Conservation (phyloP, 495 filamentous ascomycete species). For the Penicillium robsamsonii region DNA sequence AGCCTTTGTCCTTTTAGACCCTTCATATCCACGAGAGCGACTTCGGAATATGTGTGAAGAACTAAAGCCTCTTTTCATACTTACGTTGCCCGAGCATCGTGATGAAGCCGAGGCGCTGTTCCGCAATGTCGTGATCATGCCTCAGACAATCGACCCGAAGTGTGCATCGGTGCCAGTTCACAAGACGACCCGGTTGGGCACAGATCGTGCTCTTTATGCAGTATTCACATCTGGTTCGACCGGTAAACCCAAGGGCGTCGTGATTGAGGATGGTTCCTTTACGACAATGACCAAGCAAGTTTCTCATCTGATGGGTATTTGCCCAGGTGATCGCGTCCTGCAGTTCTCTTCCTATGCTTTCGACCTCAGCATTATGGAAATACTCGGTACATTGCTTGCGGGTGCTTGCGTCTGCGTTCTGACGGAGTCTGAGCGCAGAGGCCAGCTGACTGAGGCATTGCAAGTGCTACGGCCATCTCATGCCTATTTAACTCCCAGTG, state of each 20-base stretch:
- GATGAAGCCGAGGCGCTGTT: too few species aligned
- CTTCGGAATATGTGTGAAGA: slow-evolving; percentile 14
- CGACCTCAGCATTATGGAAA: slow-evolving; percentile 41
- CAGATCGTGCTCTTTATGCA: slow-evolving; percentile 24
- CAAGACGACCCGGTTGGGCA: too few species aligned
- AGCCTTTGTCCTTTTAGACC: slow-evolving; percentile 50
- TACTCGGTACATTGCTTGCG: slow-evolving; percentile 35
- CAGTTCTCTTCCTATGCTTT: slow-evolving; percentile 47
- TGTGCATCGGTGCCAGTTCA: too few species aligned
- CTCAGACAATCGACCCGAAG: too few species aligned
- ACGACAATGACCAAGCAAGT: slow-evolving; percentile 1
- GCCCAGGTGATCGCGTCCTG: slow-evolving; percentile 27
- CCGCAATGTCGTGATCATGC: too few species aligned
- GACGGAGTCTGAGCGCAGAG: slow-evolving; percentile 28
- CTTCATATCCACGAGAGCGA: slow-evolving; percentile 36
- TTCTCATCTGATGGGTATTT: slow-evolving; percentile 35
- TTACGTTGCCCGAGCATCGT: slow-evolving; percentile 16
- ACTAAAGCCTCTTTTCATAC: slow-evolving; percentile 9
- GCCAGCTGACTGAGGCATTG: too few species aligned
- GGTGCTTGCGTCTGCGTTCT: slow-evolving; percentile 47
- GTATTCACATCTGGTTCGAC: slow-evolving; percentile 41
- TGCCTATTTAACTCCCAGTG: too few species aligned
- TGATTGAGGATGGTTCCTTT: slow-evolving; percentile 27
- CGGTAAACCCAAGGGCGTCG: slow-evolving; percentile 36
- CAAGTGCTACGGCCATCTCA: too few species aligned